Evolutionary conservation across 2,329 filamentous ascomycete genomes (phyloP), one percentile per base, ranked within the genome.

Genomic region (Metarhizium sp.): DNA sequence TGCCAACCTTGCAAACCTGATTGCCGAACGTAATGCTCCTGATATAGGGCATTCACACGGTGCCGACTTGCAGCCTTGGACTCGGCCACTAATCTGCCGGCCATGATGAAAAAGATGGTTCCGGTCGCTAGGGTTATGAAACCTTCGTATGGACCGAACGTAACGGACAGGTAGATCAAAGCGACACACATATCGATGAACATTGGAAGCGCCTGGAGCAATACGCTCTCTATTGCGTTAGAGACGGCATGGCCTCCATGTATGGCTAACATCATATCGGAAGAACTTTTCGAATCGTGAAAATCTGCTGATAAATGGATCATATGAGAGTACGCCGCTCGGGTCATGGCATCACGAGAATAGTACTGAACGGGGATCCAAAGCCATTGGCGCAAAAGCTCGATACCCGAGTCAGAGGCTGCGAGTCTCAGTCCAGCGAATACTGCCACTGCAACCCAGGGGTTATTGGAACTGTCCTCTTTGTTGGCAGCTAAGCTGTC

Each of bases 291-390:
- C 20, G 78, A 77, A 61, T 84, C 80, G 61, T 84, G 80, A 55
- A 84, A 84, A 60, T 84, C 80, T 25, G 79, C 80, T 2, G 81
- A 83, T 6, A 84, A 74, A 55, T 79, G 77, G 71, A 84, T 78
- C 53, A 83, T 78, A 59, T 84, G 80, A 10, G 79, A 79, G 62
- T 80, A 83, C 2, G 80, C 78, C 4, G 78, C 79, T 2, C 76
- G 73, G 55, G 74, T 77, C 50, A 84, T 68, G 42, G 78, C 74
- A 51, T 79, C 77, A 38, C 76, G 75, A 0, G 80, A 78, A 59
- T 81, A 82, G 61, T 76, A 78, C 58, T 82, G 78, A 54, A 84
- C 77, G 1, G 80, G 80, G 34, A 81, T 71, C 76, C 80, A 82
- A 2, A 84, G 71, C 71, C 79, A 78, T 55, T 78, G 72, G 18